Evolutionary conservation across 768 basidiomycete genomes (phyloP).

Genomic region (Dacryopinax primogenitus): DNA sequence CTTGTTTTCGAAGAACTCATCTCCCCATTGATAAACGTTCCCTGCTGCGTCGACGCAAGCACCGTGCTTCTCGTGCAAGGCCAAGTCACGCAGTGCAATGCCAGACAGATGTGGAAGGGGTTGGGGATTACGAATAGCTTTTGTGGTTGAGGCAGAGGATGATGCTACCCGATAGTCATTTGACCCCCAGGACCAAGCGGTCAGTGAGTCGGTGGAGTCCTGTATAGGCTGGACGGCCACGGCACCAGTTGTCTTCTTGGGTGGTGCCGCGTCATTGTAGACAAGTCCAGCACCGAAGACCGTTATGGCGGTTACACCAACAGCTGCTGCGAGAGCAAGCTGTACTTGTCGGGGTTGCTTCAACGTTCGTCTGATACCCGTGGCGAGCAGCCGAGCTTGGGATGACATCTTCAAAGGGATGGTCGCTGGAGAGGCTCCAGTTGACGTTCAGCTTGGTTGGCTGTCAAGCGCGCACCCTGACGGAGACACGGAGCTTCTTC

Average conservation of each 20-base stretch:
- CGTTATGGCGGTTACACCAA: neutral
- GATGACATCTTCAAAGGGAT: neutral
- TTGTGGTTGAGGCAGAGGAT: neutral
- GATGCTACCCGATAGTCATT: neutral
- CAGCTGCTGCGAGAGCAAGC: neutral
- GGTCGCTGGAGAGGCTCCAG: neutral
- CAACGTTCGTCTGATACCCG: neutral
- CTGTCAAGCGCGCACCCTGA: neutral
- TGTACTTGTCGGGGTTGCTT: neutral
- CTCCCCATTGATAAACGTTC: conserved; percentile 77
- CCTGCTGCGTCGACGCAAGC: conserved; percentile 69
- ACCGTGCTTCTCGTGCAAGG: conserved; percentile 50
- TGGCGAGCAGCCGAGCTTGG: neutral
- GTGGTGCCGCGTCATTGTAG: neutral
- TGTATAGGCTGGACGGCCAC: neutral
- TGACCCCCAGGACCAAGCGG: neutral
- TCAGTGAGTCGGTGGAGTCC: neutral
- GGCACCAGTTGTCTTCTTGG: neutral
- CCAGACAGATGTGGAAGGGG: conserved; percentile 48
- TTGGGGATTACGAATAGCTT: conserved; percentile 37
- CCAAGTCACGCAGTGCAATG: conserved; percentile 60
- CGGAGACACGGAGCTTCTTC: neutral
- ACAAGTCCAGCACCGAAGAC: neutral
- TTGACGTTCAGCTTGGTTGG: neutral
- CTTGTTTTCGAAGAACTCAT: conserved; percentile 38